A percentile compares a stretch with the other conserved stretches of the same genome.
Conservation (phyloP, 1,284 basidiomycete species). For the Cryptococcus depauperatus region DNA sequence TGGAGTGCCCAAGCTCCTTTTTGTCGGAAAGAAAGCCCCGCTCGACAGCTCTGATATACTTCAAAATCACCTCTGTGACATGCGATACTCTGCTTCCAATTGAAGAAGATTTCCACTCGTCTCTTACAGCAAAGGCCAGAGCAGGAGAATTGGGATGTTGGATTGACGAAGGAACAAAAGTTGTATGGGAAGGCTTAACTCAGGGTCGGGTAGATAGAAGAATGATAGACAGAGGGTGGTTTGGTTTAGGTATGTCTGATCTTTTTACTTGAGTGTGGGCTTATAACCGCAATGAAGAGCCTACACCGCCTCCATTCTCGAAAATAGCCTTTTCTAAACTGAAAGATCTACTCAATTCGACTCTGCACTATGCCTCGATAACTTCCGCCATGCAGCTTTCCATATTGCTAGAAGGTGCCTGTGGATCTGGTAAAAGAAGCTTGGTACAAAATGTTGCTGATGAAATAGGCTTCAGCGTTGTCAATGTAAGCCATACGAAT, state of each 20-base stretch:
- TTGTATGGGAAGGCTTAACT: constrained; percentile 49
- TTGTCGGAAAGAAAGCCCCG: background rate
- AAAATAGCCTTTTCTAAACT: constrained; percentile 17
- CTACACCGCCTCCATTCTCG: constrained; percentile 23
- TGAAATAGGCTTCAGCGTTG: constrained; percentile 54
- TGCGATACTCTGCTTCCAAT: constrained; percentile 49
- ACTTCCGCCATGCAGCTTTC: constrained; percentile 27
- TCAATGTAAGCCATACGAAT: constrained; percentile 54
- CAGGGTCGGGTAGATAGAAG: constrained; percentile 19
- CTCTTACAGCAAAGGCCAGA: constrained; percentile 35
- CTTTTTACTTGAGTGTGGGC: background rate
- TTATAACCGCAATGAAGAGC: constrained; percentile 9
- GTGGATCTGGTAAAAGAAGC: constrained; percentile 49
- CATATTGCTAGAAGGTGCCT: constrained; percentile 49
- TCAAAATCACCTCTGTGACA: constrained; percentile 70
- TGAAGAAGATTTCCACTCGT: constrained; percentile 47
- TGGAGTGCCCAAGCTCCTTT: background rate
- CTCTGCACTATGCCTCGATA: constrained; percentile 19
- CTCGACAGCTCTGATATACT: constrained; percentile 55
- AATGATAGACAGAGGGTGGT: constrained; percentile 25
- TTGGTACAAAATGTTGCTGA: constrained; percentile 33
- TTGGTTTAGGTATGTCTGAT: constrained; percentile 26
- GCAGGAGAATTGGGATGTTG: constrained; percentile 74
- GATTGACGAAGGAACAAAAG: constrained; percentile 58
- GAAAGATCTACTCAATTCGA: constrained; percentile 26